These are phyloP conservation scores for Geosmithia flava DNA, from an alignment of 2,329 filamentous ascomycete genomes.

Conservation along the genomic window DNA sequence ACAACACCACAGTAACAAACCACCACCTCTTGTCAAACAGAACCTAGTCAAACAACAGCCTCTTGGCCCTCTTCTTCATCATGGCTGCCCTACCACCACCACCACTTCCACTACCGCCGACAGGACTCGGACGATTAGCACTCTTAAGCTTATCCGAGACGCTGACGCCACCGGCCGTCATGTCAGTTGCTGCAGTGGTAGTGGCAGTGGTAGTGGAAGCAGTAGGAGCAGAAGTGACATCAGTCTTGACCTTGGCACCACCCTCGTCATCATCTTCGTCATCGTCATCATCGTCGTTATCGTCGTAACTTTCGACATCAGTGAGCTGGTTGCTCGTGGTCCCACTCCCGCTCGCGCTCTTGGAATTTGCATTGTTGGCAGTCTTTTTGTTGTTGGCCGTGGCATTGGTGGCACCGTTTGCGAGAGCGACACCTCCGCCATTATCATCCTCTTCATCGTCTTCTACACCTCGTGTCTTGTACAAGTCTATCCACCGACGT, in stretches of 20 bases:
- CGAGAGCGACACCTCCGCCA: constrained; percentile 1
- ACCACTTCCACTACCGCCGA: neutral
- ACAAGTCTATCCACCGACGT: constrained; percentile 59
- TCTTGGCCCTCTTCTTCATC: neutral
- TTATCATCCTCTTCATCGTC: constrained; percentile 3
- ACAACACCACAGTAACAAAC: too few relatives aligned
- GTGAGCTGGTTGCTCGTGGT: neutral
- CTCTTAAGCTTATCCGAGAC: neutral
- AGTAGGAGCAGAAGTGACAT: neutral
- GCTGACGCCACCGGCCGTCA: neutral
- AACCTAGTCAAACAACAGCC: neutral
- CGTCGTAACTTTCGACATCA: neutral
- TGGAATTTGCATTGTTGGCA: neutral
- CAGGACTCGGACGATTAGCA: neutral
- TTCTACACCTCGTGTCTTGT: constrained; percentile 24
- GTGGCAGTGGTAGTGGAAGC: neutral
- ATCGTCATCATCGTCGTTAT: constrained; percentile 1
- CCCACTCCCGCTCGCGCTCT: neutral
- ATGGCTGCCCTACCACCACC: neutral
- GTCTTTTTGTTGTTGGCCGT: neutral
- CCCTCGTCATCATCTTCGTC: constrained; percentile 3
- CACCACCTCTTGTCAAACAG: too few relatives aligned
- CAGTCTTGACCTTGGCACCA: constrained; percentile 1
- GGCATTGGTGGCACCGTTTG: neutral
- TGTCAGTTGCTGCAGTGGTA: neutral